A percentile compares a stretch with the other conserved stretches of the same genome.
These are phyloP conservation scores for Penicillium ucsense DNA, from an alignment of 495 filamentous ascomycete species.

Conservation along the genomic window DNA sequence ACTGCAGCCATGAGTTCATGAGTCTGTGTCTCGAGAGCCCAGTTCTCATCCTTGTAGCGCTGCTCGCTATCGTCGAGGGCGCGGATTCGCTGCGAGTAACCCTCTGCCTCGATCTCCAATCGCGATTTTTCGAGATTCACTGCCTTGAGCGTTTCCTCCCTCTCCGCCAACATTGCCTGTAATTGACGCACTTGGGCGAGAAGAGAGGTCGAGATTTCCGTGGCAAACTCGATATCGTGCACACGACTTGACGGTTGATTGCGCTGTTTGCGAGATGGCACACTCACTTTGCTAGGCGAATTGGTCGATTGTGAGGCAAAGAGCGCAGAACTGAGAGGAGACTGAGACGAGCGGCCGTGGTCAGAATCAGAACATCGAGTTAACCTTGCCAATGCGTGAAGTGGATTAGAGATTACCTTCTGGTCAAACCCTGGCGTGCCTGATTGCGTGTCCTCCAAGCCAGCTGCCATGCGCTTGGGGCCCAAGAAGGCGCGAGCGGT, in stretches of 20 bases:
- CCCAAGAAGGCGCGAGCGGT: slow-evolving; percentile 76
- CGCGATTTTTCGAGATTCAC: slow-evolving; percentile 62
- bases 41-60: slow-evolving; percentile 95
- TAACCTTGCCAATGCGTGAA: too few relatives aligned
- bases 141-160: slow-evolving; percentile 74
- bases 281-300: slow-evolving; percentile 82
- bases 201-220: slow-evolving; percentile 86
- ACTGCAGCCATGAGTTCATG: slow-evolving; percentile 65
- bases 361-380: slow-evolving; percentile 2
- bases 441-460: slow-evolving; percentile 44
- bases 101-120: slow-evolving; percentile 73
- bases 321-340: slow-evolving; percentile 63
- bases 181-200: slow-evolving; percentile 82
- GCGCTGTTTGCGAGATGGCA: slow-evolving; percentile 73
- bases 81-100: slow-evolving; percentile 66
- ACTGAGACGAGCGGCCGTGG: slow-evolving; percentile 29
- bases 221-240: slow-evolving; percentile 92
- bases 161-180: slow-evolving; percentile 71
- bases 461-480: slow-evolving; percentile 67
- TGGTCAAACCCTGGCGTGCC: slow-evolving; percentile 55
- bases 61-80: slow-evolving; percentile 86
- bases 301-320: slow-evolving; percentile 76
- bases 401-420: slow-evolving; percentile 33
- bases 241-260: slow-evolving; percentile 81
- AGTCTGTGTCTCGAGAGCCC: slow-evolving; percentile 82